phyloP scores from a whole-genome alignment of 2,329 filamentous ascomycete genomes.

The Talaromyces pinophilus region DNA sequence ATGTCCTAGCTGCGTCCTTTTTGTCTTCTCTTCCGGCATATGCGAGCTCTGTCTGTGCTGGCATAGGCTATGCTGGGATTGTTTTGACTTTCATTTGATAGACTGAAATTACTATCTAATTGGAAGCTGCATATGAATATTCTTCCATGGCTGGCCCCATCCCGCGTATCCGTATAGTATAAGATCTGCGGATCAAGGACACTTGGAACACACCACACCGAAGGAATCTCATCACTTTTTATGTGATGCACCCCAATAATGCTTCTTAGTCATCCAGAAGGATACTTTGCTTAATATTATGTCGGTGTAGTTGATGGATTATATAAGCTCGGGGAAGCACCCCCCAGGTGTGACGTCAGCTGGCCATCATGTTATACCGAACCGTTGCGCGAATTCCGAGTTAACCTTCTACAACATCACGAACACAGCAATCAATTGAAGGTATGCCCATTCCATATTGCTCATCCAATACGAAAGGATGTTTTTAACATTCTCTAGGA shows the following conservation, averaged over 20 bases:
- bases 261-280: not conserved
- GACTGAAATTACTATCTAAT: not conserved
- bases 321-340: conserved; percentile 11
- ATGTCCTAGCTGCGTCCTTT: not conserved
- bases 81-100: not conserved
- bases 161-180: not conserved
- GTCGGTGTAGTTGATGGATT: conserved; percentile 4
- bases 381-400: not conserved
- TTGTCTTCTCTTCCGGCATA: not conserved
- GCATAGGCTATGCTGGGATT: not conserved
- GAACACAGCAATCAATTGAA: conserved; percentile 14
- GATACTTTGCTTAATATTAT: not conserved
- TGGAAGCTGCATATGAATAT: not conserved
- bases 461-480: not conserved
- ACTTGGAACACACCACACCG: not conserved
- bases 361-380: conserved; percentile 27
- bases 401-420: conserved; percentile 2
- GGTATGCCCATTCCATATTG: conserved; percentile 4
- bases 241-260: not conserved
- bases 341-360: conserved; percentile 39
- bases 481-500: conserved; percentile 20
- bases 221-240: not conserved
- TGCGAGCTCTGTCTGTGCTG: not conserved
- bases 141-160: too few species aligned
- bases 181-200: not conserved